A percentile compares a stretch with the other conserved stretches of the same genome.
Evolutionary conservation across 768 basidiomycete genomes (phyloP).

Genomic region (Chalciporus chontae): DNA sequence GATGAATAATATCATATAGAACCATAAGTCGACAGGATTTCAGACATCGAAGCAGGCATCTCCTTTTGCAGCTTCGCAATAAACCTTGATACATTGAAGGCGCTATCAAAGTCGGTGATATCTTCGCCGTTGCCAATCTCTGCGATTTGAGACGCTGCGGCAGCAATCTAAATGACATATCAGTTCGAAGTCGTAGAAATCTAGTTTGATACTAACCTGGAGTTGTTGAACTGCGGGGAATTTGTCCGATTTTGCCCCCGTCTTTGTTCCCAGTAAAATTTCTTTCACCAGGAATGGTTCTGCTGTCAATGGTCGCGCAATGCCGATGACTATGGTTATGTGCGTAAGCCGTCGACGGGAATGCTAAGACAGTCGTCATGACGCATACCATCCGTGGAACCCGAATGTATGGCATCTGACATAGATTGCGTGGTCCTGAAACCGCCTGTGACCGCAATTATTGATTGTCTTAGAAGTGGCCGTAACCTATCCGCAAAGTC

Average conservation of each 20-base stretch:
- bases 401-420: constrained; percentile 23
- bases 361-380: not conserved
- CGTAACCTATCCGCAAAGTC: constrained; percentile 28
- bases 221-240: constrained; percentile 38
- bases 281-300: constrained; percentile 30
- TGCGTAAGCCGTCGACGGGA: too few species aligned
- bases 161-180: constrained; percentile 23
- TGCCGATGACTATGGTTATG: constrained; percentile 22
- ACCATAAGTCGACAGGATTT: constrained; percentile 20
- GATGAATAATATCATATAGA: not conserved
- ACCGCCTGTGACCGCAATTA: constrained; percentile 30
- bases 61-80: constrained; percentile 30
- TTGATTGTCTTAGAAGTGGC: constrained; percentile 23
- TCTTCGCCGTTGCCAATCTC: constrained; percentile 34
- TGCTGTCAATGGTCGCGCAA: constrained; percentile 29
- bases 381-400: constrained; percentile 27
- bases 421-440: constrained; percentile 28
- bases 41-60: constrained; percentile 30
- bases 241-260: constrained; percentile 21
- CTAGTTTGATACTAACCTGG: constrained; percentile 16
- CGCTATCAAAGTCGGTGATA: constrained; percentile 29
- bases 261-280: constrained; percentile 23
- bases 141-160: constrained; percentile 29
- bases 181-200: not conserved
- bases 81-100: constrained; percentile 31